Evolutionary conservation across 768 basidiomycete genomes (phyloP).

Genomic region (Agaricus subrufescens): DNA sequence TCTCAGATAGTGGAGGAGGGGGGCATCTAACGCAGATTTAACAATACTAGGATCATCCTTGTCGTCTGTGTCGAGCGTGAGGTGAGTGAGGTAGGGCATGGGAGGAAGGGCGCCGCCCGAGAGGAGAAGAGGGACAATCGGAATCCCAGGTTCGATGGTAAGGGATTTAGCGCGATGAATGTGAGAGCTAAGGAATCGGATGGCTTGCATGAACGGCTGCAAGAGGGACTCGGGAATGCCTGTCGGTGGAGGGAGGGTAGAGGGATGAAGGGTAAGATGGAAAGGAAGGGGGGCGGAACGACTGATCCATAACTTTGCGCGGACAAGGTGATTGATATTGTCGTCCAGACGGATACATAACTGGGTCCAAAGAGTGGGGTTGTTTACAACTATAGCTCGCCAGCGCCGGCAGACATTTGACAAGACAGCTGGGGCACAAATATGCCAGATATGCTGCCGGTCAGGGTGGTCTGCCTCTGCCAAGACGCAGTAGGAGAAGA

Average conservation of each 20-base stretch:
- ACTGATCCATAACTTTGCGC: slow-evolving; percentile 14
- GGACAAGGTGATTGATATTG: background rate
- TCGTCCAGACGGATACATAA: slow-evolving; percentile 13
- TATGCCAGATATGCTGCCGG: background rate
- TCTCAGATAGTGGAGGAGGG: slow-evolving; percentile 12
- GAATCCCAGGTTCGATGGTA: slow-evolving; percentile 13
- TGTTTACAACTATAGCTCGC: slow-evolving; percentile 15
- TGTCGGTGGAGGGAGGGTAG: background rate
- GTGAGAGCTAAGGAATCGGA: slow-evolving; percentile 12
- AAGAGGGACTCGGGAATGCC: slow-evolving; percentile 8
- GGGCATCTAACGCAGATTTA: slow-evolving; percentile 11
- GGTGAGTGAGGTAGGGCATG: slow-evolving; percentile 14
- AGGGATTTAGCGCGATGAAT: slow-evolving; percentile 14
- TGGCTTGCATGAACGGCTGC: slow-evolving; percentile 3
- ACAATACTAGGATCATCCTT: background rate
- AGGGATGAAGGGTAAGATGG: slow-evolving; percentile 13
- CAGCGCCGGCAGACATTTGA: slow-evolving; percentile 18
- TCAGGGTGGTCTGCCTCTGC: background rate
- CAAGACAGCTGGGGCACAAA: slow-evolving; percentile 12
- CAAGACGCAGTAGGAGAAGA: slow-evolving; percentile 16
- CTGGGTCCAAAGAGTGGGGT: slow-evolving; percentile 16
- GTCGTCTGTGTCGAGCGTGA: slow-evolving; percentile 3
- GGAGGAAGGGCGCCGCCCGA: slow-evolving; percentile 1
- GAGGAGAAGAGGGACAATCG: slow-evolving; percentile 12
- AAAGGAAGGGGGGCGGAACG: slow-evolving; percentile 15